phyloP scores from a whole-genome alignment of 352 stramenopile species.

The Globisporangium heterothallicum region DNA sequence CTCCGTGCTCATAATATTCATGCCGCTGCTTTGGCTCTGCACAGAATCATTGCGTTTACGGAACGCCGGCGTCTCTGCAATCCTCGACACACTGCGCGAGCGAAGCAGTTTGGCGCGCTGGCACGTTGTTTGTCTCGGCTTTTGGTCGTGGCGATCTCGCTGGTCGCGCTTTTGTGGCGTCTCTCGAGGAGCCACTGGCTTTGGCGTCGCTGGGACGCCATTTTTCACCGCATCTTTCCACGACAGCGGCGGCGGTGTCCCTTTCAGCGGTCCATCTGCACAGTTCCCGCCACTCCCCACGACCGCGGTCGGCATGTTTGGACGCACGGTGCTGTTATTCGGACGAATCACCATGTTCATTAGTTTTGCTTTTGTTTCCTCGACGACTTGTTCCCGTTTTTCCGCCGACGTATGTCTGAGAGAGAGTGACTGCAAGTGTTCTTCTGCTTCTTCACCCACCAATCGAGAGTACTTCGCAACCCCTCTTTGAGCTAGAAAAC shows the following conservation, averaged over 20 bases:
- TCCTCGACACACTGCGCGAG: constrained; percentile 30
- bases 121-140: constrained; percentile 7
- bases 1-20: constrained; percentile 3
- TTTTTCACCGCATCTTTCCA: constrained; percentile 37
- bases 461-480: too few species aligned
- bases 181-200: constrained; percentile 2
- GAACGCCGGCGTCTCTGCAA: constrained; percentile 26
- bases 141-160: constrained; percentile 9
- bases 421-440: not conserved
- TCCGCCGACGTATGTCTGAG: not conserved
- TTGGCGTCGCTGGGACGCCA: constrained; percentile 13
- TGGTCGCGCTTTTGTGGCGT: constrained; percentile 6
- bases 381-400: not conserved
- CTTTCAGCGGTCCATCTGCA: constrained; percentile 2
- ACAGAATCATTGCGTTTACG: constrained; percentile 24
- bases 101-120: constrained; percentile 24
- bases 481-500: too few species aligned
- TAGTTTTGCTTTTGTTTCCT: not conserved
- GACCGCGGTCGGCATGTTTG: not conserved
- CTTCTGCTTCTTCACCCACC: too few species aligned
- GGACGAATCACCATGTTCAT: constrained; percentile 9
- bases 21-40: constrained; percentile 3
- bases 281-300: not conserved
- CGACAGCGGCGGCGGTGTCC: constrained; percentile 17
- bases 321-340: constrained; percentile 3